Evolutionary conservation across 495 filamentous ascomycete species (phyloP), one percentile per base, ranked within the genome.

Genomic region (Platismatia glauca): DNA sequence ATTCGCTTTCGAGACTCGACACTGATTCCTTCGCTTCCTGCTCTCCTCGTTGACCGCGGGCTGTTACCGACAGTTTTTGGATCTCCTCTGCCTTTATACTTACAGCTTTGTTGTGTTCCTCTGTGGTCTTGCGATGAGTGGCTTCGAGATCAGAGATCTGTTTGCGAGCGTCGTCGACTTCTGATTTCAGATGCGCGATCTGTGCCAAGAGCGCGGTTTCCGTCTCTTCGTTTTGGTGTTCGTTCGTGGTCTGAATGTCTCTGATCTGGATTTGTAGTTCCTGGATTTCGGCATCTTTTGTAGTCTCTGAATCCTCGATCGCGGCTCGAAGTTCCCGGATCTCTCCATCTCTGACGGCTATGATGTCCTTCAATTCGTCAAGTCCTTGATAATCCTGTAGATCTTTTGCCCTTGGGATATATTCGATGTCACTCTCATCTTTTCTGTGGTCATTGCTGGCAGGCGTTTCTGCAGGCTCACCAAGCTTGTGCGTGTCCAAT

Each of bases 111-210:
- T 41, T 27, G 37, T 57, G 15, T 46, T 66, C 52, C 33, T 18
- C 43, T 27, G 59, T 53, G 8, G 50, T 33, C 50, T 33, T 53
- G 7, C 34, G 39, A 22, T 63, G 33, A 7, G 39, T 22, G 27
- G 56, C 61, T 44, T 63, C 61, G 7, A 63, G 29, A 58, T 50
- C 61, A n/a, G 55, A 55, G 41, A 50, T 55, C 44, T 55, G 58
- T 29, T 22, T 43, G 33, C 55, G 55, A 38, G 46, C 43, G 12
- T 56, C 43, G 18, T 63, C 61, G 20, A 58, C 35, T 22, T 63
- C 55, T 41, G 41, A 58, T 37, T 41, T n/a, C 31, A 63, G 55
- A 38, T 31, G 29, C n/a, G 34, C 31, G n/a, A 57, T 44, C 8
- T 63, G 61, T 33, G 53, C 55, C 41, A 43, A 24, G 7, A 44